Conservation (phyloP, 2,329 filamentous ascomycete genomes). For the Colletotrichum chrysophilum region DNA sequence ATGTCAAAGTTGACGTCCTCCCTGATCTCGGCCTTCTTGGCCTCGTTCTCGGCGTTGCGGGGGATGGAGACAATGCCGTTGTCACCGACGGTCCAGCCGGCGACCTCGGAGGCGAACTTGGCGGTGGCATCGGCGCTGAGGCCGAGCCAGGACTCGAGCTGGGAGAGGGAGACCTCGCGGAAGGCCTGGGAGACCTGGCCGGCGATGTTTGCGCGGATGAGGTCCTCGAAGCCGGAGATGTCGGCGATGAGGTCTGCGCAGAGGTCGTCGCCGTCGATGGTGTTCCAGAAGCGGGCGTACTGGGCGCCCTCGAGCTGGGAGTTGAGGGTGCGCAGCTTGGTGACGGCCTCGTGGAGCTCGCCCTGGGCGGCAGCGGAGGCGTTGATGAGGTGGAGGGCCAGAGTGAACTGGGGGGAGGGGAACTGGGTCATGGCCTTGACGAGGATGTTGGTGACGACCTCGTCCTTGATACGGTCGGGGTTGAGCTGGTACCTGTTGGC, state of each 20-base stretch:
- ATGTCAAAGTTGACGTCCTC: slow-evolving; percentile 94
- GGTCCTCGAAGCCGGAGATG: slow-evolving; percentile 92
- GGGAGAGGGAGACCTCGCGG: slow-evolving; percentile 71
- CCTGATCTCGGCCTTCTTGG: slow-evolving; percentile 91
- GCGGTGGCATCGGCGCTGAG: slow-evolving; percentile 70
- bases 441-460: slow-evolving; percentile 98
- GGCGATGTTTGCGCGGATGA: slow-evolving; percentile 89
- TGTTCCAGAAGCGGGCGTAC: slow-evolving; percentile 92
- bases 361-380: slow-evolving; percentile 71
- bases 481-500: slow-evolving; percentile 93
- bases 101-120: slow-evolving; percentile 85
- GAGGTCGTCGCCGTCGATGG: slow-evolving; percentile 90
- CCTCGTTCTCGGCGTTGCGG: slow-evolving; percentile 96
- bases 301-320: slow-evolving; percentile 87
- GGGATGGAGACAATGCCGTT: slow-evolving; percentile 76
- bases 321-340: slow-evolving; percentile 85
- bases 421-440: slow-evolving; percentile 98
- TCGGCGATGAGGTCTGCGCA: slow-evolving; percentile 96
- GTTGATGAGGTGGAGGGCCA: slow-evolving; percentile 91
- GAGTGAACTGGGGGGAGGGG: slow-evolving; percentile 92
- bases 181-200: slow-evolving; percentile 83
- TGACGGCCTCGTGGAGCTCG: slow-evolving; percentile 87
- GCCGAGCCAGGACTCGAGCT: slow-evolving; percentile 79
- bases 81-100: slow-evolving; percentile 81
- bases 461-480: slow-evolving; percentile 94